Conservation (phyloP, 208 protist species). For the Trypanosoma conorhini region DNA sequence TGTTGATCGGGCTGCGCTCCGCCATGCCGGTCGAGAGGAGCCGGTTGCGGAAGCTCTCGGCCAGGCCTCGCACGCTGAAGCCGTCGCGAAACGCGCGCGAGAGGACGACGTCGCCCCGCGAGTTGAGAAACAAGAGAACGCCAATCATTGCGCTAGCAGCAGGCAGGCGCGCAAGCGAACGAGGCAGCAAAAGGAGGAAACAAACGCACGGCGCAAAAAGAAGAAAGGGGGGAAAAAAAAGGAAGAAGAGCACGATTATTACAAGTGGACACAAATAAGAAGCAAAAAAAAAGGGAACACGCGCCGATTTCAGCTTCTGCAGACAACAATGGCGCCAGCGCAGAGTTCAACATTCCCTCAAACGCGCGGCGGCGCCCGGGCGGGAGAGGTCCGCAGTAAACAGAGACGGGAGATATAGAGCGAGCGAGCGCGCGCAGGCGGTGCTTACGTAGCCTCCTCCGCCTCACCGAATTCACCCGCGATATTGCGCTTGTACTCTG, state of each 20-base stretch:
- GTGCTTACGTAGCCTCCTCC: constrained; percentile 18
- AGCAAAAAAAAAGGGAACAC: background rate
- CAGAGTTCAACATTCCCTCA: background rate
- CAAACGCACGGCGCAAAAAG: background rate
- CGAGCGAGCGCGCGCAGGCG: background rate
- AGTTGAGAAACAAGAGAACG: constrained; percentile 88
- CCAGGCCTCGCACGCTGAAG: constrained; percentile 68
- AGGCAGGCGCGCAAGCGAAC: background rate
- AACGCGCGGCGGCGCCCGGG: background rate
- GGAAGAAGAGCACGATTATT: too few species aligned
- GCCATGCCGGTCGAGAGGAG: constrained; percentile 67
- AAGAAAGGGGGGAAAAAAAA: background rate
- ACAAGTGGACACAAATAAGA: background rate
- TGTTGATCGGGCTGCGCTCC: constrained; percentile 89
- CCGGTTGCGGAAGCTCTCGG: constrained; percentile 89
- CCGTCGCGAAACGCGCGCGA: constrained; percentile 85
- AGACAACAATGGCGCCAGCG: background rate
- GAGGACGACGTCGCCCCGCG: constrained; percentile 84
- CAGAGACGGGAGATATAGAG: background rate
- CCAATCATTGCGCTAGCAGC: constrained; percentile 58
- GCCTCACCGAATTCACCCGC: constrained; percentile 28
- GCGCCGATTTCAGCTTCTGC: too few species aligned
- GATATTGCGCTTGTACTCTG: constrained; percentile 81
- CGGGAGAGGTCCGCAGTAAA: background rate
- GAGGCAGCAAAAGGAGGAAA: constrained; percentile 1